phyloP scores from a whole-genome alignment of 108 stramenopile genomes.

The Cyclotella baltica region DNA sequence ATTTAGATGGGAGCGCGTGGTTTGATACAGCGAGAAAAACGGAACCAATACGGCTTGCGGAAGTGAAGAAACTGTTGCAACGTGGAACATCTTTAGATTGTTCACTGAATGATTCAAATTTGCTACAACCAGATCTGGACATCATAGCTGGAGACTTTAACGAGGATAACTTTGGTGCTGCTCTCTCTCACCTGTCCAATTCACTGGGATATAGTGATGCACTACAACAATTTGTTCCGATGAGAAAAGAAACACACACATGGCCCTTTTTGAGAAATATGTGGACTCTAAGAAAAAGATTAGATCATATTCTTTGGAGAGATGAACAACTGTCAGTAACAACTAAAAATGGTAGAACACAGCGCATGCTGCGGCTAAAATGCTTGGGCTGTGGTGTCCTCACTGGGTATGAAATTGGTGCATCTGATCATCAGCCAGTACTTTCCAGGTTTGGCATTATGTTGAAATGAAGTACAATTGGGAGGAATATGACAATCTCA shows the following conservation, averaged over 20 bases:
- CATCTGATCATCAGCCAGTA: constrained; percentile 56
- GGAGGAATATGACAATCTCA: background rate
- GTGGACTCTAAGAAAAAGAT: constrained; percentile 43
- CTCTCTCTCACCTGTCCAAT: constrained; percentile 30
- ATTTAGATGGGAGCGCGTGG: constrained; percentile 52
- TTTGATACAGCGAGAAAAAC: constrained; percentile 43
- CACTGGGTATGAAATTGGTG: constrained; percentile 43
- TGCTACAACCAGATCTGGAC: background rate
- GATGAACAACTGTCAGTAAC: constrained; percentile 4
- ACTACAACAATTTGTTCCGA: constrained; percentile 33
- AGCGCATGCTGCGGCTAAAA: background rate
- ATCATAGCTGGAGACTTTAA: constrained; percentile 56
- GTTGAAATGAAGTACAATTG: constrained; percentile 1
- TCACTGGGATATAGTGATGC: constrained; percentile 39
- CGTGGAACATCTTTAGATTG: background rate
- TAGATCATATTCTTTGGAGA: constrained; percentile 53
- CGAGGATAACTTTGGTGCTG: constrained; percentile 33
- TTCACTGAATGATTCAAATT: background rate
- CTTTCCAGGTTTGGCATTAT: constrained; percentile 43
- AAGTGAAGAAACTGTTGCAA: constrained; percentile 36
- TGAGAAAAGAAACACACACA: constrained; percentile 46
- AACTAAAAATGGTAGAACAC: background rate
- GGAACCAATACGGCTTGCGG: constrained; percentile 42
- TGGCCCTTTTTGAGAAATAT: constrained; percentile 43
- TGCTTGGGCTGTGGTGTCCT: constrained; percentile 49